Base-by-base conservation (phyloP, 2,329 filamentous ascomycete species). In the Aspergillus oerlinghausenensis region DNA sequence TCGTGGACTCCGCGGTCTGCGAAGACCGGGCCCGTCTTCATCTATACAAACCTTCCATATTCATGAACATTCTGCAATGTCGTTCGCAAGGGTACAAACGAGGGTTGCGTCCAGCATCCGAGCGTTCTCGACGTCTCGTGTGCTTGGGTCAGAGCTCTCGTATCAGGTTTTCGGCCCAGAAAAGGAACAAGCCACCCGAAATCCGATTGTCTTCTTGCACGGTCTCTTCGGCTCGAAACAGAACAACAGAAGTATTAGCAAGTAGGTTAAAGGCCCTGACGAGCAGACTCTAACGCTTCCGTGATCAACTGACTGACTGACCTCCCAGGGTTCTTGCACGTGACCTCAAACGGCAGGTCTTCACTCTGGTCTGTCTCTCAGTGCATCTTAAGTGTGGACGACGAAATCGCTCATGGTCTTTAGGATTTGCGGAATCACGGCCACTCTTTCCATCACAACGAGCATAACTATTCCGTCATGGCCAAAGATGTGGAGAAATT, bases 191-290 rank as follows among this genome's bases (percentile, higher is more conserved):
- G 54, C 63, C 48, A 64, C 64, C 49, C 63, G 75, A 55, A 77
- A 79, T 52, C 89, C 92, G 1, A 90, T 97, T 61, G 76, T 97
- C 60, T 89, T 97, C 63, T 84, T 97, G 68, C 93, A 97, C 72
- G 93, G 94, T 1, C 80, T 97, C 10, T 97, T 97, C 69, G 93
- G 93, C 21, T 96, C 90, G 40, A 96, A 95, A 78, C 92, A 90
- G 78, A 97, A 97, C 72, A 96, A 97, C 72, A 82, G 92, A 73
- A 90, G 84, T 68, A 94, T 97, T 61, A 95, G 92, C 88, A 96
- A 92, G 93, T 96, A 80, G 73, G 88, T 65, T 11, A 21, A n/a
- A 3, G 0, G 3, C 32, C 19, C 17, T 14, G 49, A n/a, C 25
- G n/a, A 11, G 19, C 1, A 25, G 4, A 2, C 6, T 21, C 10